Conservation (phyloP, 139 green algal species). For the Astrephomene gubernaculifera region DNA sequence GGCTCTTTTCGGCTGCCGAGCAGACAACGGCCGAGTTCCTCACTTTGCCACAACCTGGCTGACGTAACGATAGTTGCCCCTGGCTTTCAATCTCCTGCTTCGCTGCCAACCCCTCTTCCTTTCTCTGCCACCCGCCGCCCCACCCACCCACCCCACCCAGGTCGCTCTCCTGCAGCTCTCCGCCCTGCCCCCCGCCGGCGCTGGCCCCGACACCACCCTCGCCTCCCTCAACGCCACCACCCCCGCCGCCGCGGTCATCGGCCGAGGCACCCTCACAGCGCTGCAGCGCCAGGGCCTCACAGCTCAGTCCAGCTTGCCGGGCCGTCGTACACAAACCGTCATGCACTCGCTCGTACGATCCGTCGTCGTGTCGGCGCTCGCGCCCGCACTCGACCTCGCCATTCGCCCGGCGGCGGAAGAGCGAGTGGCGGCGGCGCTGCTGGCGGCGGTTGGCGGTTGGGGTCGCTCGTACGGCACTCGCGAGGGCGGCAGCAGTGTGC, state of each 20-base stretch:
- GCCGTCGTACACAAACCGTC: constrained; percentile 30
- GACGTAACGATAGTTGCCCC: too few species aligned
- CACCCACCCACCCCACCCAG: background rate
- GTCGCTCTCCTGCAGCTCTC: constrained; percentile 43
- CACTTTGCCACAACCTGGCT: too few species aligned
- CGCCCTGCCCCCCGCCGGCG: constrained; percentile 31
- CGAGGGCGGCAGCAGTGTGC: constrained; percentile 31
- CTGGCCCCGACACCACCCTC: constrained; percentile 31
- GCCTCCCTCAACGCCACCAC: constrained; percentile 9
- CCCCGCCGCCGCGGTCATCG: constrained; percentile 11
- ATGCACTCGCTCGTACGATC: constrained; percentile 35
- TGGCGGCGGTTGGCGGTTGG: background rate
- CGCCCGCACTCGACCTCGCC: constrained; percentile 21
- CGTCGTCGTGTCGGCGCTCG: constrained; percentile 38
- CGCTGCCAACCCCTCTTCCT: background rate
- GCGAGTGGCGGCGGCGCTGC: constrained; percentile 7
- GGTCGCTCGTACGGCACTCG: constrained; percentile 23
- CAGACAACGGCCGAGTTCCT: too few species aligned
- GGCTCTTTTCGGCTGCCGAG: too few species aligned
- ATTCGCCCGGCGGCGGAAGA: constrained; percentile 31
- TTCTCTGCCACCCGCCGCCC: background rate
- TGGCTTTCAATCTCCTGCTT: background rate
- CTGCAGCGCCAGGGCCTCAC: constrained; percentile 26
- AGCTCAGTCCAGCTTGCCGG: background rate
- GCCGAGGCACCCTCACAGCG: background rate